Base-by-base conservation (phyloP, 2,329 filamentous ascomycete genomes). In the Stachybotrys echinatus region DNA sequence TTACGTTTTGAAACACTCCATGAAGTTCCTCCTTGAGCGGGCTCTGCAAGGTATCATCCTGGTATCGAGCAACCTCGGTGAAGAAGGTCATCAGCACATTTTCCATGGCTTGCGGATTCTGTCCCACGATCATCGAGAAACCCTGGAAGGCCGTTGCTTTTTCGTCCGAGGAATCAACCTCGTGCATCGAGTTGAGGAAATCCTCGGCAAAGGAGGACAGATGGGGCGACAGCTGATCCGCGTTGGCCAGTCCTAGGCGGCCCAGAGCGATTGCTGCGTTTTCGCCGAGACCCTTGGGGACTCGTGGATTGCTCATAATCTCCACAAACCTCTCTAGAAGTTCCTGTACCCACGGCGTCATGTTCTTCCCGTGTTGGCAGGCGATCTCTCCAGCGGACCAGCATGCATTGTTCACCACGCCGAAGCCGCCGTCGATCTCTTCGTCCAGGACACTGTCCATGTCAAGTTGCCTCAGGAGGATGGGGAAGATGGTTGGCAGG, bases 361-460 rank as follows among this genome's bases (percentile, higher is more conserved):
- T 88, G 48, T 79, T 83, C 54, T 85, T 83, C 57, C 85, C 82
- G 64, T 88, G 79, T 53, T 89, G 85, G 67, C 96, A 84, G 17
- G 91, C 84, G 54, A 97, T 94, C 73, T 99, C 94, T 40, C 94
- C 94, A 21, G 85, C 85, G 6, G 92, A 95, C 94, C 94, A 99
- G 72, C 92, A 97, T 20, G 94, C 92, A 65, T 99, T 99, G 78
- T 97, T 99, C 52, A 97, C 85, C 23, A 97, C 92, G 52, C 91
- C 90, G 66, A 96, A 96, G 14, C 85, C 86, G 18, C 83, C 87
- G 55, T 95, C 89, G 44, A 90, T 84, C 53, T 91, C 88, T 58
- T 95, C 89, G 53, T 92, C 87, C 18, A 83, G 70, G 47, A 91
- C 80, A 49, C 77, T 78, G 53, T 91, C 87, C 57, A 96, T 75